Percentiles rank a stretch among this genome's conserved stretches.
These are phyloP conservation scores for Ganoderma meredithae DNA, from an alignment of 1,284 basidiomycete species.

Conservation along the genomic window DNA sequence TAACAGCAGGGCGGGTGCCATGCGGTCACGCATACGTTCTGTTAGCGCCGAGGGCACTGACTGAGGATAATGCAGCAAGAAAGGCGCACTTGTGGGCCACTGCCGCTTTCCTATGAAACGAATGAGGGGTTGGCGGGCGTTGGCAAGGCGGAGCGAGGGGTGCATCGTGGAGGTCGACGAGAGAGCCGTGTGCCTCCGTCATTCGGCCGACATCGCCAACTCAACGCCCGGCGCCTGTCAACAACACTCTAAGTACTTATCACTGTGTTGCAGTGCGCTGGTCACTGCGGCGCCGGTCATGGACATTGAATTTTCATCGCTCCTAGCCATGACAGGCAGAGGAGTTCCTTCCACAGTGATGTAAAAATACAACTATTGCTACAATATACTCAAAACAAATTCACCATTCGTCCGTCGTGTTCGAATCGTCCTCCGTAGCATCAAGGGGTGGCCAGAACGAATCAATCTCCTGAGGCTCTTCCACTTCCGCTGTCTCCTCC, in stretches of 20 bases:
- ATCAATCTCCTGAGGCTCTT: conserved; percentile 36
- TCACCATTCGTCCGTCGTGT: conserved; percentile 36
- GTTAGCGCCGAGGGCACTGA: neutral
- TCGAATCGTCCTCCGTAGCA: conserved; percentile 37
- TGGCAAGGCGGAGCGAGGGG: conserved; percentile 52
- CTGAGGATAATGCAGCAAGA: neutral
- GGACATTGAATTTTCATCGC: no score
- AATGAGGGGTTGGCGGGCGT: conserved; percentile 72
- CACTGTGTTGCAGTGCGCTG: no score
- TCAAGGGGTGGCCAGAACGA: conserved; percentile 46
- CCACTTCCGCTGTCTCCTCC: conserved; percentile 16
- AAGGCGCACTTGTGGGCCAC: conserved; percentile 61
- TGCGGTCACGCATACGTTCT: neutral
- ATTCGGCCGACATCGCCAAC: conserved; percentile 28
- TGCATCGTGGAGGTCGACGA: conserved; percentile 47
- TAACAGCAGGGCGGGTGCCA: conserved; percentile 8
- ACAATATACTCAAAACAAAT: neutral
- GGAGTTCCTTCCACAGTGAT: neutral
- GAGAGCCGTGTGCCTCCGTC: conserved; percentile 18
- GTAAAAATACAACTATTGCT: conserved; percentile 2
- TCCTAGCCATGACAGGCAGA: neutral
- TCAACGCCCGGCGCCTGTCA: conserved; percentile 1
- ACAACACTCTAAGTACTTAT: neutral
- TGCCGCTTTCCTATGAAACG: conserved; percentile 79
- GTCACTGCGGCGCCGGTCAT: no score